A percentile compares a stretch with the other conserved stretches of the same genome.
phyloP scores from a whole-genome alignment of 2,329 filamentous ascomycete genomes.

The Trichoderma breve region DNA sequence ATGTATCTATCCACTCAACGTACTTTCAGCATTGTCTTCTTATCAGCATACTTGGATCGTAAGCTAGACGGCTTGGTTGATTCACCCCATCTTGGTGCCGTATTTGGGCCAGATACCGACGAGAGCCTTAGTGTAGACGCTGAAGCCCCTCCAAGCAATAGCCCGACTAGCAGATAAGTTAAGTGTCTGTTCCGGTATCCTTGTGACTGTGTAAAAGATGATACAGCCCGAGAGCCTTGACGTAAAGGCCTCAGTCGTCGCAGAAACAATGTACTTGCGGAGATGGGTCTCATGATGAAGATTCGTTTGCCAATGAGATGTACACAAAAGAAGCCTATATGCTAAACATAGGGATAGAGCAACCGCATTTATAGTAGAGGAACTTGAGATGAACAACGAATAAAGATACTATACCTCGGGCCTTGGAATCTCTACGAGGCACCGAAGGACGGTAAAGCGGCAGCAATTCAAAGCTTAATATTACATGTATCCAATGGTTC shows the following conservation, averaged over 20 bases:
- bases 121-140: neutral
- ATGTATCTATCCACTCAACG: neutral
- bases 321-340: neutral
- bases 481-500: neutral
- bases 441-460: neutral
- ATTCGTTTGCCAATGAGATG: neutral
- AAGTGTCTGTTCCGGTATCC: neutral
- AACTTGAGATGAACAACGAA: neutral
- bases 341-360: neutral
- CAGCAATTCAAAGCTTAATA: neutral
- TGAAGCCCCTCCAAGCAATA: constrained; percentile 11
- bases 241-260: neutral
- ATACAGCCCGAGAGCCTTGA: neutral
- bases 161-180: neutral
- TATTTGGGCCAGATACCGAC: neutral
- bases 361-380: neutral
- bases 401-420: neutral
- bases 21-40: constrained; percentile 26
- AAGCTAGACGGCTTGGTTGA: neutral
- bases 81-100: constrained; percentile 22
- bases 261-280: neutral
- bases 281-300: neutral
- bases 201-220: neutral
- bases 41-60: constrained; percentile 26
- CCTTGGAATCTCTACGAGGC: neutral